Evolutionary conservation across 305 asterid genomes (phyloP), one percentile per base, ranked within the genome.

Genomic region (Fraxinus angustifolia): DNA sequence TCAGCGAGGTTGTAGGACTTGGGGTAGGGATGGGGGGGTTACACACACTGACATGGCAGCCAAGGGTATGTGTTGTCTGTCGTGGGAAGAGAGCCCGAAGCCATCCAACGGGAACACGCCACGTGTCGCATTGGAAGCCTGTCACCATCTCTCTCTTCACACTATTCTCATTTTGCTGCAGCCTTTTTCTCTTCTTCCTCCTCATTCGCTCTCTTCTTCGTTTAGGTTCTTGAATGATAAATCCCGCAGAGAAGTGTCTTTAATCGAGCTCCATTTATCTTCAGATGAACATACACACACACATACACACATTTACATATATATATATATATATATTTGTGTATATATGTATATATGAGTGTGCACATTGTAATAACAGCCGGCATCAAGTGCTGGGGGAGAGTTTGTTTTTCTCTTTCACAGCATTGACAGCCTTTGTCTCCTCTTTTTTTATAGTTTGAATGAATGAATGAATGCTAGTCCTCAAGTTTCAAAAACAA

Each of bases 21-120:
- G 76, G 90, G 73, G 72, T 23, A 2, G n/a, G 72, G 72, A 1
- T 10, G 33, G 19, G 36, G 85, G 91, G 87, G 85, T 85, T 83
- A 80, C 91, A 83, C 89, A 88, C 36, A 89, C 91, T 88, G 93
- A 91, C 92, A 83, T 70, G 75, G 75, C 42, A 70, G 75, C 23
- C 75, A 31, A 0, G 75, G 45, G 75, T 70, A 70, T 88, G 91
- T 88, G 83, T 50, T 87, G 92, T 86, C 83, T 87, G 92, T 86
- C 83, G 87, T 88, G 92, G 90, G 94, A 86, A 90, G 83, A 85
- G 94, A 87, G 93, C 97, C 89, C 90, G 82, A 86, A 73, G 68
- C 75, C 81, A 35, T 34, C 97, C 97, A 92, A 75, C 90, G 16
- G n/a, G 35, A 53, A 19, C 82, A 31, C 38, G 87, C 85, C 97